Base-by-base conservation (phyloP, 768 basidiomycete species). In the Obba rivulosa region DNA sequence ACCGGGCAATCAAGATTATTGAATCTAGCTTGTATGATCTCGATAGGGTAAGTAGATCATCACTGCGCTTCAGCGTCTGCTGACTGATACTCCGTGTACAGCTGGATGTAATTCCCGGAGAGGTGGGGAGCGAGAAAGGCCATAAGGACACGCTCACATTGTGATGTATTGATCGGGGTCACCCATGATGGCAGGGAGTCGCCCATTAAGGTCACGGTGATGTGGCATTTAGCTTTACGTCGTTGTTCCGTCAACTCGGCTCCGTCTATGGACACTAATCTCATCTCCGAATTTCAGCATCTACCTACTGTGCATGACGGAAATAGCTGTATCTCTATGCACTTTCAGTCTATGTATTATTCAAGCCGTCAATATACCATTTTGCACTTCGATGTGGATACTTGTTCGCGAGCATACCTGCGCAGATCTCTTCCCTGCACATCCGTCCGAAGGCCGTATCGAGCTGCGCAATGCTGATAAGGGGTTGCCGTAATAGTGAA, bases 21-120 rank as follows among this genome's bases (percentile, higher is more conserved):
- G 80, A 79, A 18, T 78, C 87, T 57, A 84, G 80, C 44, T 69
- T 97, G 40, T 65, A 69, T 10, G 93, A 96, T 61, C 77, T 98
- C 40, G 95, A 97, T 65, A 70, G 73, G 65, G 87, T 87, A 35
- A 40, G 45, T 18, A n/a, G 7, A 42, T 77, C 68, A 11, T 34
- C 8, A 20, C 34, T 20, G 34, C n/a, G 8, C 25, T n/a, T 47
- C 43, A 35, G 25, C 36, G 20, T 16, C 21, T 51, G 53, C 70
- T 50, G 68, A 68, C 39, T 68, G 61, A 44, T 43, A 24, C 35
- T 22, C 18, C 37, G 21, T 41, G 21, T 23, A 3, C n/a, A 77
- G 76, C 65, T 77, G 16, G 76, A 77, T 0, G 69, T 72, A 20
- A 87, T 87, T 46, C 85, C 85, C 1, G 85, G 82, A 17, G 81